phyloP scores from a whole-genome alignment of 1,284 basidiomycete species.

The Leccinum laetum region DNA sequence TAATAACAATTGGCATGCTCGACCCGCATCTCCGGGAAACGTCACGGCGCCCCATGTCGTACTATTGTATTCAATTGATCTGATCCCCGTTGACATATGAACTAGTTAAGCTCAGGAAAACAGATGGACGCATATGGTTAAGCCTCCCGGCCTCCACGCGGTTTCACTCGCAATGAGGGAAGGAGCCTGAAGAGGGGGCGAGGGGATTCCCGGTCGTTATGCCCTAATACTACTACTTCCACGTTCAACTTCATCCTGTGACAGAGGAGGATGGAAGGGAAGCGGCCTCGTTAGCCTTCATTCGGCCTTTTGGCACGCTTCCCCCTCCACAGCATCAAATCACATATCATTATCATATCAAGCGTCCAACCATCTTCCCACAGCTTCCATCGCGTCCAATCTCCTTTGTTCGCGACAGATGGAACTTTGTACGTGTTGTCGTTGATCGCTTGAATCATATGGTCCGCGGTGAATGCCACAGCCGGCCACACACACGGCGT shows the following conservation, averaged over 20 bases:
- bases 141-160: constrained; percentile 26
- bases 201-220: constrained; percentile 13
- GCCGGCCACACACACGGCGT: not conserved
- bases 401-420: constrained; percentile 13
- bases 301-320: not conserved
- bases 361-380: not conserved
- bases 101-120: constrained; percentile 24
- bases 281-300: not conserved
- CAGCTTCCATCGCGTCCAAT: constrained; percentile 20
- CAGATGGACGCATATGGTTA: constrained; percentile 33
- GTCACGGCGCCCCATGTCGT: constrained; percentile 27
- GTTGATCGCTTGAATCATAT: constrained; percentile 30
- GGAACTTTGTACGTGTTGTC: constrained; percentile 24
- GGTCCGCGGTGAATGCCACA: not conserved
- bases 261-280: not conserved
- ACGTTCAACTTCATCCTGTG: constrained; percentile 4
- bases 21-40: constrained; percentile 27
- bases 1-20: constrained; percentile 10
- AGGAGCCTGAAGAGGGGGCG: not conserved
- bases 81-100: constrained; percentile 34
- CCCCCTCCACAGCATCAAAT: constrained; percentile 19
- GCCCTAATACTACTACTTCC: constrained; percentile 10
- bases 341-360: constrained; percentile 13
- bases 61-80: constrained; percentile 19
- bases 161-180: constrained; percentile 24